Evolutionary conservation across 208 protist genomes (phyloP).

Genomic region (Leishmania aethiopica): DNA sequence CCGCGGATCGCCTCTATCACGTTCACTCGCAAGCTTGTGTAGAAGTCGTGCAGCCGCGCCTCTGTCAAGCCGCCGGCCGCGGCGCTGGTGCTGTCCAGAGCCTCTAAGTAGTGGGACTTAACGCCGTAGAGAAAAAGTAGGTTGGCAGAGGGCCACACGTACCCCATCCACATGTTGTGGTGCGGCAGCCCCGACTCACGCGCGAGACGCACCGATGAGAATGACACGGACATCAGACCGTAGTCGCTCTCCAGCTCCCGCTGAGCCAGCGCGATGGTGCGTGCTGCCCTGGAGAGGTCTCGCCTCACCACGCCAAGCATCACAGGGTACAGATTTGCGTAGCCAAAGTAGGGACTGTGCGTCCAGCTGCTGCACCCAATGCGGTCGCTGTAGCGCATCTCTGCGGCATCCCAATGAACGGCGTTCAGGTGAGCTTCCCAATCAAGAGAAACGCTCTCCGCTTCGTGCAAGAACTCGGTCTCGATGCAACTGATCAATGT

Average conservation of each 20-base stretch:
- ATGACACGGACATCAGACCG: constrained; percentile 80
- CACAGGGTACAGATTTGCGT: constrained; percentile 78
- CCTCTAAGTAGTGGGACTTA: constrained; percentile 59
- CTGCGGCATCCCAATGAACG: constrained; percentile 70
- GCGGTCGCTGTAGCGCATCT: constrained; percentile 70
- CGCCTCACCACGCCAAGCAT: constrained; percentile 55
- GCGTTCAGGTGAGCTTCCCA: constrained; percentile 78
- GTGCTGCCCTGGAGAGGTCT: constrained; percentile 38
- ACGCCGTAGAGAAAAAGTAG: constrained; percentile 64
- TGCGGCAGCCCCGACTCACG: constrained; percentile 55
- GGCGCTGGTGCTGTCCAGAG: constrained; percentile 17
- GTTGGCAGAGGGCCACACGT: constrained; percentile 72
- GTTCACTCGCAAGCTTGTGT: constrained; percentile 43
- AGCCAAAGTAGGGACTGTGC: constrained; percentile 79
- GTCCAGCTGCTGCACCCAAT: constrained; percentile 48
- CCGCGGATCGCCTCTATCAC: constrained; percentile 49
- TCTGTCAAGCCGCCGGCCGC: constrained; percentile 3
- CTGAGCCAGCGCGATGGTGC: constrained; percentile 53
- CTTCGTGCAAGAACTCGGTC: constrained; percentile 40
- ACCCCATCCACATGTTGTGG: constrained; percentile 73
- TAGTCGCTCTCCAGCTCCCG: constrained; percentile 54
- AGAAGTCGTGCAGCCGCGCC: constrained; percentile 33
- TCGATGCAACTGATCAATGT: constrained; percentile 66
- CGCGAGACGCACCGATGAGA: constrained; percentile 55
- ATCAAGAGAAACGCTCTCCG: constrained; percentile 56